Base-by-base conservation (phyloP, 2,329 filamentous ascomycete genomes). In the Torrubiella hemipterigena region DNA sequence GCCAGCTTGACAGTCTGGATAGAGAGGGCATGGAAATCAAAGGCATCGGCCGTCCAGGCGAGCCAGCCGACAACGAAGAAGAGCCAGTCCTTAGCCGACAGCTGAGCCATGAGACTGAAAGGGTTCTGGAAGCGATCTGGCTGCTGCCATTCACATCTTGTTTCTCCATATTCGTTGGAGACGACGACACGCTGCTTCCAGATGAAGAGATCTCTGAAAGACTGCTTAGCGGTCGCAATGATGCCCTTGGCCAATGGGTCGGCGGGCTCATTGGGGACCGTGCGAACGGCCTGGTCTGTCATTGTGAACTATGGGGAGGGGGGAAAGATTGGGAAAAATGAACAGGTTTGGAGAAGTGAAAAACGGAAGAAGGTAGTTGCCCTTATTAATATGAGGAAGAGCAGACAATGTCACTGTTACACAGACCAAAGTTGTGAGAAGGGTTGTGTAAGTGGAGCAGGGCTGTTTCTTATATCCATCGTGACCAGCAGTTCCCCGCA, bases 1-100 rank as follows among this genome's bases (percentile, higher is more conserved):
- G 65, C 68, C 16, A 87, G 61, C 56, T 85, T 84, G 42, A 69
- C 68, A 4, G 81, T 82, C 51, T 86, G 81, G 40, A 89, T 82
- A 5, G 77, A 81, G 7, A 89, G 65, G 17, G 82, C 79, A 54
- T 86, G 81, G 50, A 87, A 89, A 54, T 86, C 82, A 50, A 87
- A 89, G 4, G 82, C 81, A 51, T 89, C 83, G 34, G 81, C 81
- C 2, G 73, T 81, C 83, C 83, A 89, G 12, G 81, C 77, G 20
- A 68, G 54, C 48, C 87, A 75, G 4, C 81, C 82, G 9, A 85
- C 77, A 24, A 81, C 40, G 57, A 89, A 77, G 59, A 82, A 86
- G 12, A 81, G 47, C 81, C 82, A 89, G 48, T 81, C 75, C 37
- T 65, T 70, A 16, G 61, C 59, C 4, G 64, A 68, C 12, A 91